Base-by-base conservation (phyloP, 768 basidiomycete genomes). In the Coprinopsis marcescibilis region DNA sequence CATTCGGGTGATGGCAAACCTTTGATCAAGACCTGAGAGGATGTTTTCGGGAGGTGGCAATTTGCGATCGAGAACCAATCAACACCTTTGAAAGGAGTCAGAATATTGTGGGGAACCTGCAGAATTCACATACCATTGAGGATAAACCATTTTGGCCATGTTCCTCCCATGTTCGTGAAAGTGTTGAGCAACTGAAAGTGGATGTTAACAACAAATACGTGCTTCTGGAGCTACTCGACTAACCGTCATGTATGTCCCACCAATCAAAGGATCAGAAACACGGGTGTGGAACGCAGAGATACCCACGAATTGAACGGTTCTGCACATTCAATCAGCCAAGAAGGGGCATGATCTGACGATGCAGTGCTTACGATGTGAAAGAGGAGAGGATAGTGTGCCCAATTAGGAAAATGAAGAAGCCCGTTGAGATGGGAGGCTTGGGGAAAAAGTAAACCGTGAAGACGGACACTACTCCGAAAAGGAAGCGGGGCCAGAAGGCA, bases 221-320 rank as follows among this genome's bases (percentile, higher is more conserved):
- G 29, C n/a, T 32, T n/a, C 29, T 36, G 15, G 6, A 36, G 35
- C 6, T 35, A 40, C 33, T 27, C 8, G 24, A 67, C 81, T 52
- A 57, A 93, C 94, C 11, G 96, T 99, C 96, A 99, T 99, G 65
- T 99, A 99, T 0, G 96, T 99, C 42, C 96, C 96, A 23, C 96
- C 96, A 44, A 99, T 96, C 11, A 96, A 60, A 0, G 96, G 96
- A 60, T 99, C 96, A 0, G 96, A 92, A 29, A 99, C 83, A 45
- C 87, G 81, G 2, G 93, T 97, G 58, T 98, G 96, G 76, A 98
- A 99, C 2, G 96, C 96, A n/a, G 93, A 90, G 51, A 98, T 92
- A 7, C 96, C 93, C 15, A 97, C 95, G 60, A 98, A 99, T 64
- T 99, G 95, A n/a, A 98, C 84, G 3, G 95, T 97, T 37, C 95